These are phyloP conservation scores for Metschnikowia koreensis DNA, from an alignment of 805 yeast species.

Conservation along the genomic window DNA sequence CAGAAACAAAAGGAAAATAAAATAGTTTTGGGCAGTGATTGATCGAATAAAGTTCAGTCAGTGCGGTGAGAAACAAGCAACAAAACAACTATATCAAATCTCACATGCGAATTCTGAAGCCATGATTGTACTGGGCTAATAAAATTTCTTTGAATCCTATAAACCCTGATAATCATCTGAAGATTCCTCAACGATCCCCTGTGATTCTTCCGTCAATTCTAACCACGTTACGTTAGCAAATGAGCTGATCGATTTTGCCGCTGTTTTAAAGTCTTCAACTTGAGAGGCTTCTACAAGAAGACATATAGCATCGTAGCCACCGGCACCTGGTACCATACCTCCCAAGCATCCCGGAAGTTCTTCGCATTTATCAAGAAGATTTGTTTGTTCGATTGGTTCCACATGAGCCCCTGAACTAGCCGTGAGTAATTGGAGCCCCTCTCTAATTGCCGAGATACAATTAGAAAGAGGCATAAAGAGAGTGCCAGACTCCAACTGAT, in stretches of 20 bases:
- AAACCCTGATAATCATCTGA: constrained; percentile 29
- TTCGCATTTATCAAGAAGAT: constrained; percentile 52
- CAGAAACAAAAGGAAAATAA: no score
- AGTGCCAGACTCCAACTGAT: constrained; percentile 1
- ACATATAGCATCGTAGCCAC: constrained; percentile 93
- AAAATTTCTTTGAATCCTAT: not conserved
- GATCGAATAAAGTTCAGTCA: no score
- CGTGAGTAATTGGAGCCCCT: constrained; percentile 59
- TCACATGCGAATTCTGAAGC: not conserved
- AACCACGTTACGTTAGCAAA: constrained; percentile 63
- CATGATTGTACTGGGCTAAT: not conserved
- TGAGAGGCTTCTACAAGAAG: constrained; percentile 54
- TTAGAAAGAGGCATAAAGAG: constrained; percentile 32
- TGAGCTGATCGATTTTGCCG: constrained; percentile 20
- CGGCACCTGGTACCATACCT: constrained; percentile 99
- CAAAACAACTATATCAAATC: no score
- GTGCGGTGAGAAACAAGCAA: no score
- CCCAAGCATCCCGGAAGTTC: constrained; percentile 76
- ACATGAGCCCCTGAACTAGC: constrained; percentile 73
- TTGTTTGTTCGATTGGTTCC: constrained; percentile 79
- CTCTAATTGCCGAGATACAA: constrained; percentile 53
- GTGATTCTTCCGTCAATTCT: constrained; percentile 58
- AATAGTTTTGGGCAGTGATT: no score
- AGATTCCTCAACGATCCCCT: constrained; percentile 55
- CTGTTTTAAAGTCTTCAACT: constrained; percentile 26